phyloP scores from a whole-genome alignment of 345 rosid genomes.

The Syzygium oleosum region DNA sequence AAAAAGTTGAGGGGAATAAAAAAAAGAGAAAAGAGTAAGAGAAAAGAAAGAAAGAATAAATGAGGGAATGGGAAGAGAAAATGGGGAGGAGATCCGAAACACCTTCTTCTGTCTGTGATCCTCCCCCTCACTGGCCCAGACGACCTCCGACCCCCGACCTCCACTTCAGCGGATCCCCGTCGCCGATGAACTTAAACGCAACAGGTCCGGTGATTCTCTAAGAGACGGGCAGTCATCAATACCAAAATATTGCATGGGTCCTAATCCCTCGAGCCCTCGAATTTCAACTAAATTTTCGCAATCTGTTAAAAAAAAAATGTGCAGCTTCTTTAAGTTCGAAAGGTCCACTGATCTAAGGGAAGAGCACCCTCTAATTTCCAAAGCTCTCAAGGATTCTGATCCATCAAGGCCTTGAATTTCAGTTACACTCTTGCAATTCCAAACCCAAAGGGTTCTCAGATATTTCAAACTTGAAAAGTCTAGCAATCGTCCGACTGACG shows the following conservation, averaged over 20 bases:
- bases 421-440: rapidly evolving
- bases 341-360: background rate
- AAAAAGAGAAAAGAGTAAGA: no score
- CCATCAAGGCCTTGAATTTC: background rate
- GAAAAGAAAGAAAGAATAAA: no score
- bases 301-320: no score
- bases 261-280: background rate
- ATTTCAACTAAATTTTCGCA: background rate
- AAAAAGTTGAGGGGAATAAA: no score
- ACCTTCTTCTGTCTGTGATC: no score
- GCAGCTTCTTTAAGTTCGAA: background rate
- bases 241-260: no score
- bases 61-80: no score
- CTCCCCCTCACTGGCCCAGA: no score
- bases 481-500: background rate
- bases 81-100: no score
- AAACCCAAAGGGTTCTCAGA: background rate
- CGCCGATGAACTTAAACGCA: no score
- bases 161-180: no score
- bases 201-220: background rate
- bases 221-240: background rate
- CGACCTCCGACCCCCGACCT: no score
- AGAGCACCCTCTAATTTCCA: background rate
- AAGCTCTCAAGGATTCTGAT: background rate
- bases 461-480: background rate